Percentiles rank a stretch among this genome's conserved stretches.
Evolutionary conservation across 371 early-diverging fungal species (phyloP).

Genomic region (Umbelopsis sp.): DNA sequence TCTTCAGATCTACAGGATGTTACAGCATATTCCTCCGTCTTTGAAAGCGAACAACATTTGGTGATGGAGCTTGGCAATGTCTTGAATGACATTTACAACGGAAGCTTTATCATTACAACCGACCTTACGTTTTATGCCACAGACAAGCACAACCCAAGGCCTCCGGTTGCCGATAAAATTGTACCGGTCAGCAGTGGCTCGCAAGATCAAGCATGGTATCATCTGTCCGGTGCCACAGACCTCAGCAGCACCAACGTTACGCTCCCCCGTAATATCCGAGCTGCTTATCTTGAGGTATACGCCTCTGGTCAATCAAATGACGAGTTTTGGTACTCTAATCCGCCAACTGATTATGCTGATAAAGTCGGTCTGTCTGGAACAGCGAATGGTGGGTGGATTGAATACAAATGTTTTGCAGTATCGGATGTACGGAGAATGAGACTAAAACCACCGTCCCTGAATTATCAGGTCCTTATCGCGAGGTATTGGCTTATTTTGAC

Average conservation of each 20-base stretch:
- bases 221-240: not conserved
- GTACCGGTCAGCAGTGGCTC: constrained; percentile 14
- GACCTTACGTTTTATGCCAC: constrained; percentile 13
- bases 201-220: constrained; percentile 12
- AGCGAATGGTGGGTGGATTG: not conserved
- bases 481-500: constrained; percentile 18
- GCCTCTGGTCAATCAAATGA: constrained; percentile 18
- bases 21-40: not conserved
- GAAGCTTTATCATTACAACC: constrained; percentile 10
- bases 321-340: constrained; percentile 20
- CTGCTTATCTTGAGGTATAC: constrained; percentile 17
- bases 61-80: constrained; percentile 21
- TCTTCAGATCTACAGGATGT: not conserved
- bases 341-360: constrained; percentile 13
- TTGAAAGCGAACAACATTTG: constrained; percentile 6
- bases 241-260: constrained; percentile 18
- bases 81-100: constrained; percentile 11
- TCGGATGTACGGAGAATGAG: no score
- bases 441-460: no score
- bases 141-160: not conserved
- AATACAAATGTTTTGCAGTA: not conserved
- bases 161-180: constrained; percentile 3
- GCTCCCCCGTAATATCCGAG: constrained; percentile 12
- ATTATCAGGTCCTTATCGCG: constrained; percentile 18
- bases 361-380: not conserved